A percentile compares a stretch with the other conserved stretches of the same genome.
Evolutionary conservation across 2,329 filamentous ascomycete genomes (phyloP).

Genomic region (Beauveria sp.): DNA sequence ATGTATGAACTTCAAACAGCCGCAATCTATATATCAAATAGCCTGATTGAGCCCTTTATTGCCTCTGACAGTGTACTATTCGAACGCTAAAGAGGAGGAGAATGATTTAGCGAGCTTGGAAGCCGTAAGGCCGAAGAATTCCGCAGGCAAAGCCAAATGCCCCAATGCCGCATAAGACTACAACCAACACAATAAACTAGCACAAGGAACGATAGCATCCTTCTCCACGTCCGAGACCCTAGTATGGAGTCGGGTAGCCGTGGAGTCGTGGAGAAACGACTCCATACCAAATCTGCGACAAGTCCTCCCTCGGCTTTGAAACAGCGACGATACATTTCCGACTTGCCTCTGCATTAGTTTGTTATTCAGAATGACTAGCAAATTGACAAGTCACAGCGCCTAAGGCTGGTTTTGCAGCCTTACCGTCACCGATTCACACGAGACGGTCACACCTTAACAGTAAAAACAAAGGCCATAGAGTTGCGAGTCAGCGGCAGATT

Average conservation of each 20-base stretch:
- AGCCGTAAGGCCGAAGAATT: not conserved
- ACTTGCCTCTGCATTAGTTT: not conserved
- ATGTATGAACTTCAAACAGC: too few species aligned
- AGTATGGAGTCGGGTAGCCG: not conserved
- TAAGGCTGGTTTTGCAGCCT: not conserved
- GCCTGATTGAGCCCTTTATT: not conserved
- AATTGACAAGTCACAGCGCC: not conserved
- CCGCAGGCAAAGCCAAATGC: not conserved
- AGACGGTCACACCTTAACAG: too few species aligned
- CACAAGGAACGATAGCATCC: not conserved
- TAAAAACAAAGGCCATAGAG: too few species aligned
- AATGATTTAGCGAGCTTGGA: not conserved
- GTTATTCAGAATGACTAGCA: not conserved
- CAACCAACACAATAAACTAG: not conserved
- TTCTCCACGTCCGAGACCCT: not conserved
- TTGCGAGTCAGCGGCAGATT: too few species aligned
- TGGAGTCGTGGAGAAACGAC: not conserved
- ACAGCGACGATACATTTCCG: not conserved
- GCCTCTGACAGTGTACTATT: not conserved
- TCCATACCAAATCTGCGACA: not conserved
- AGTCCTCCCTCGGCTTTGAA: not conserved
- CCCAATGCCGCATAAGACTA: not conserved
- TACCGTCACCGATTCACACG: too few species aligned
- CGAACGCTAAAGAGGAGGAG: not conserved
- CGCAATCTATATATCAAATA: too few species aligned